Conservation (phyloP, 129 eudicot species). For the Tagetes patula region DNA sequence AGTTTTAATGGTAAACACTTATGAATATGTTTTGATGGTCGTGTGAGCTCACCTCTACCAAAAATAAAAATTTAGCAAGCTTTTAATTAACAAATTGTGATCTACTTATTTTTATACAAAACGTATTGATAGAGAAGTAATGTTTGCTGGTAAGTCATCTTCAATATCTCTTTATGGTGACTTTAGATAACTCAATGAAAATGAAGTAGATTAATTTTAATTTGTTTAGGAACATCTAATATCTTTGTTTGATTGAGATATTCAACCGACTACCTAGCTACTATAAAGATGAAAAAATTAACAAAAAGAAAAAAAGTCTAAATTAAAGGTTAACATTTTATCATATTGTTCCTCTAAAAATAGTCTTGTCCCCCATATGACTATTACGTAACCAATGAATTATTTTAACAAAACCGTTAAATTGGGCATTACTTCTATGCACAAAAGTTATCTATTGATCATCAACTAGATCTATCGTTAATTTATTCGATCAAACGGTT, state of each 20-base stretch:
- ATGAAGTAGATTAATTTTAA: neutral
- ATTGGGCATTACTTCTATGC: neutral
- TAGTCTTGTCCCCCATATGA: neutral
- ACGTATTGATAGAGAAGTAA: neutral
- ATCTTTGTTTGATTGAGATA: neutral
- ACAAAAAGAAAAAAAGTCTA: neutral
- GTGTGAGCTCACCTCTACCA: too few species aligned
- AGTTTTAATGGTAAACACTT: too few species aligned
- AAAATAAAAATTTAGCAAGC: too few species aligned
- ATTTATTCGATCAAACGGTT: neutral
- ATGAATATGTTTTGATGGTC: too few species aligned
- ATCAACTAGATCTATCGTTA: neutral
- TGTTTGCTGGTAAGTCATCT: neutral
- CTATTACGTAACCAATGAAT: neutral
- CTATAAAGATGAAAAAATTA: constrained; percentile 1
- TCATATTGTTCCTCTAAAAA: neutral
- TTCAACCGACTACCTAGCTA: neutral
- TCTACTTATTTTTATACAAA: neutral
- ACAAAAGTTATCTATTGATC: neutral
- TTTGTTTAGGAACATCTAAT: neutral
- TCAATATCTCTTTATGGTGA: neutral
- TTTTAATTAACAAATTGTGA: too few species aligned
- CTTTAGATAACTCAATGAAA: neutral
- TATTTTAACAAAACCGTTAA: neutral
- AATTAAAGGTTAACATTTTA: neutral